Evolutionary conservation across 2,329 filamentous ascomycete genomes (phyloP).

Genomic region (Pseudocercospora fuligena): DNA sequence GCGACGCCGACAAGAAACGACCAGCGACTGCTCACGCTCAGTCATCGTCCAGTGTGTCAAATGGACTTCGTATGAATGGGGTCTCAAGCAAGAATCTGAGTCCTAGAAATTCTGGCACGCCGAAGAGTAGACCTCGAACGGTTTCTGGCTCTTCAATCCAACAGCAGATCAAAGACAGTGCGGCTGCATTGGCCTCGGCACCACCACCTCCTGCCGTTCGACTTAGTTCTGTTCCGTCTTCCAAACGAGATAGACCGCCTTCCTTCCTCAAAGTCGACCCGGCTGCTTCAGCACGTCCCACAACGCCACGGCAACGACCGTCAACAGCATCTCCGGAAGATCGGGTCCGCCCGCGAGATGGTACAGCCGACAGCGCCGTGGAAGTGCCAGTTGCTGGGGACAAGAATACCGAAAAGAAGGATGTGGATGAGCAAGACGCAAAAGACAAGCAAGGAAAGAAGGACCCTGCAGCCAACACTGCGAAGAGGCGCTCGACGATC

Average conservation of each 20-base stretch:
- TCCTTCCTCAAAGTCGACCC: conserved; percentile 29
- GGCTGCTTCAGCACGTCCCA: conserved; percentile 2
- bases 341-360: conserved; percentile 11
- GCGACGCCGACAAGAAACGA: conserved; percentile 27
- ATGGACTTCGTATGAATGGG: conserved; percentile 41
- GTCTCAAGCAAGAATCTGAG: conserved; percentile 28
- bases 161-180: conserved; percentile 18
- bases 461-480: conserved; percentile 35
- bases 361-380: conserved; percentile 11
- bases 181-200: not conserved
- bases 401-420: conserved; percentile 18
- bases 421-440: conserved; percentile 8
- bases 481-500: conserved; percentile 37
- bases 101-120: conserved; percentile 9
- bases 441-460: conserved; percentile 14
- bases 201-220: conserved; percentile 4
- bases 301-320: conserved; percentile 6
- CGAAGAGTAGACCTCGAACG: conserved; percentile 36
- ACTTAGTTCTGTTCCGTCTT: conserved; percentile 7
- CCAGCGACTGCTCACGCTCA: conserved; percentile 33
- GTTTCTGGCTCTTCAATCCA: conserved; percentile 28
- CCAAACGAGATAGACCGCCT: conserved; percentile 19
- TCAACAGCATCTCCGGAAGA: conserved; percentile 2
- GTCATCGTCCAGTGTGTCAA: conserved; percentile 28
- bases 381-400: conserved; percentile 2